Evolutionary conservation across 1,284 basidiomycete species (phyloP), one percentile per base, ranked within the genome.

Genomic region (Leccinum fallax): DNA sequence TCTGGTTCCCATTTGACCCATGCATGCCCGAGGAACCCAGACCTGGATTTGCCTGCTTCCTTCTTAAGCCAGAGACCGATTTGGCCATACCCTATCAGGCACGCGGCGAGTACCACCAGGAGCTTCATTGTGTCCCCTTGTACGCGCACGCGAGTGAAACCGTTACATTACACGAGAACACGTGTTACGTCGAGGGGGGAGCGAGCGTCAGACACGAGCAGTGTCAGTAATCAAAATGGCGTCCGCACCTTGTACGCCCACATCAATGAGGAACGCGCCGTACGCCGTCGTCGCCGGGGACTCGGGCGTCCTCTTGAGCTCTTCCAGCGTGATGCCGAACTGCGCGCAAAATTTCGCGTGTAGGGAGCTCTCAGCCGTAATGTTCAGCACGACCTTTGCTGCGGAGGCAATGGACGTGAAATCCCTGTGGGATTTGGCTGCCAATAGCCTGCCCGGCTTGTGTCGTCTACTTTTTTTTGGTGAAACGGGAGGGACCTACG

Each of bases 51-150:
- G 21, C 72, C 67, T 1, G 87, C 81, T 63, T 89, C 81, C 56
- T 79, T 83, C 74, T 83, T 84, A 53, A 92, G 78, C 90, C 86
- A 96, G 48, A 93, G 78, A 0, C 95, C 96, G 0, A 97, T 93
- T 74, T 97, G 93, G n/a, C 94, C 96, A 71, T 98, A 98, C 0
- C 96, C 96, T 0, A 97, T 78, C 13, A 97, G 80, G 74, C 96
- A 98, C 5, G 93, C 90, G 16, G 90, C 86, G 2, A 96, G 84
- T 0, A 93, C 92, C 73, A 97, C 88, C 24, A 92, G 76, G 11
- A 96, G 78, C 63, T 87, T 89, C 30, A 88, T 84, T 13, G 86
- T 76, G 71, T 95, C 92, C 4, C 94, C 87, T 34, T 90, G 28
- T 8, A 53, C 11, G 26, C 53, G 19, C 24, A 38, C 48, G 11